These are phyloP conservation scores for Malassezia sp. DNA, from an alignment of 1,284 basidiomycete genomes.

Conservation along the genomic window DNA sequence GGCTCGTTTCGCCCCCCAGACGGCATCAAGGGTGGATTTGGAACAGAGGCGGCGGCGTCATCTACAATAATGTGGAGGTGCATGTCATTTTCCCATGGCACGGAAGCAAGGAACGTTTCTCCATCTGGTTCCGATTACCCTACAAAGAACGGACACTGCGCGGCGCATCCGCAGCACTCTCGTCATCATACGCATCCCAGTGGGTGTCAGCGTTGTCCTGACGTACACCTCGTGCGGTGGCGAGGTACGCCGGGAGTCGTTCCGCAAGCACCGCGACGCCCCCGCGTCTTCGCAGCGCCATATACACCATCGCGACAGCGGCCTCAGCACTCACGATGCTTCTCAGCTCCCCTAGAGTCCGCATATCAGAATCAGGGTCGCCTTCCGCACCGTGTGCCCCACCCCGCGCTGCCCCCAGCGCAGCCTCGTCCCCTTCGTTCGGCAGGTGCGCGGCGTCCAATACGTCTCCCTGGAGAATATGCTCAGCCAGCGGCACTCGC, in stretches of 20 bases:
- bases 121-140: too few relatives aligned
- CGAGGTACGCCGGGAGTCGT: conserved; percentile 1
- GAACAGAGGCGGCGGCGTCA: background rate
- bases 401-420: too few relatives aligned
- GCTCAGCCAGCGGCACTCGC: background rate
- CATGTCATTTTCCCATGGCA: background rate
- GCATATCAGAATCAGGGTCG: too few relatives aligned
- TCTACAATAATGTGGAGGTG: background rate
- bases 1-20: conserved; percentile 16
- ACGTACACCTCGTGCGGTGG: background rate
- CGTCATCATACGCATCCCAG: background rate
- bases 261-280: background rate
- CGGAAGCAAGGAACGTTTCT: too few relatives aligned
- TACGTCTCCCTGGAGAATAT: background rate
- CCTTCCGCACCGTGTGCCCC: too few relatives aligned
- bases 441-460: background rate
- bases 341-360: too few relatives aligned
- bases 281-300: conserved; percentile 3
- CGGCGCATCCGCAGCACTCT: background rate
- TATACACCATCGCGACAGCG: background rate
- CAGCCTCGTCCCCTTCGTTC: too few relatives aligned
- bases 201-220: background rate
- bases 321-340: conserved; percentile 1
- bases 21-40: background rate
- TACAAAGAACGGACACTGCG: conserved; percentile 14